Evolutionary conservation across 2,329 filamentous ascomycete genomes (phyloP).

Genomic region (Trichophyton verrucosum): DNA sequence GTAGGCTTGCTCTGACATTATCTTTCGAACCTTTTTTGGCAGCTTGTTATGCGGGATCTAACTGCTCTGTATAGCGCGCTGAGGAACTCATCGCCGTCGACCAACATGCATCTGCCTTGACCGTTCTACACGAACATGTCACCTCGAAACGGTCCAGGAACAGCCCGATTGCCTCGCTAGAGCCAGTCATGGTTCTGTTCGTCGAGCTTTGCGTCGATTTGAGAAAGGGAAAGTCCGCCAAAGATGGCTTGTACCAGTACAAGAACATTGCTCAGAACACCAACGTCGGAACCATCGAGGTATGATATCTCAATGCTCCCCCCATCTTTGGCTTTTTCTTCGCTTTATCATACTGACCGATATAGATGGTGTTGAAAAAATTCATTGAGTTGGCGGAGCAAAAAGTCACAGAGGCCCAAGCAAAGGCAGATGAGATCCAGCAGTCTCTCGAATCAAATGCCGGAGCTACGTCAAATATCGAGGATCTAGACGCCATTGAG

Average conservation of each 20-base stretch:
- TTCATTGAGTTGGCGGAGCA: slow-evolving; percentile 95
- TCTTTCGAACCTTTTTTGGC: slow-evolving; percentile 10
- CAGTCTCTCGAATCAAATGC: slow-evolving; percentile 62
- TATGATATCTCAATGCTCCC: slow-evolving; percentile 28
- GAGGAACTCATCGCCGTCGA: slow-evolving; percentile 97
- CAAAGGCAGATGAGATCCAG: slow-evolving; percentile 91
- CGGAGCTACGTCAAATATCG: slow-evolving; percentile 60
- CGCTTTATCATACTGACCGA: neutral
- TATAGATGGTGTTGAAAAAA: slow-evolving; percentile 76
- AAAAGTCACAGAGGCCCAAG: slow-evolving; percentile 91
- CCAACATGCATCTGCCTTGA: slow-evolving; percentile 83
- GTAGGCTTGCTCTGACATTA: slow-evolving; percentile 25
- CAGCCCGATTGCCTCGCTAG: slow-evolving; percentile 87
- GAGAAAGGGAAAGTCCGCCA: slow-evolving; percentile 95
- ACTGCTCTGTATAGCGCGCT: slow-evolving; percentile 49
- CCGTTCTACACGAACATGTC: slow-evolving; percentile 96
- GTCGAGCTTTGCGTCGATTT: slow-evolving; percentile 95
- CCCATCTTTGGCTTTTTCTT: neutral
- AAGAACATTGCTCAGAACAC: slow-evolving; percentile 99
- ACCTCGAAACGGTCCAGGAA: slow-evolving; percentile 96
- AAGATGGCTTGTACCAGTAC: slow-evolving; percentile 98
- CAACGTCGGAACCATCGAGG: slow-evolving; percentile 95
- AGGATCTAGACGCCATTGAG: slow-evolving; percentile 92
- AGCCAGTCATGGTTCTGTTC: slow-evolving; percentile 96
- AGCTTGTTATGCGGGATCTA: neutral